Percentiles rank a stretch among this genome's conserved stretches.
Evolutionary conservation across 495 filamentous ascomycete species (phyloP).

Genomic region (Penicillium daleae): DNA sequence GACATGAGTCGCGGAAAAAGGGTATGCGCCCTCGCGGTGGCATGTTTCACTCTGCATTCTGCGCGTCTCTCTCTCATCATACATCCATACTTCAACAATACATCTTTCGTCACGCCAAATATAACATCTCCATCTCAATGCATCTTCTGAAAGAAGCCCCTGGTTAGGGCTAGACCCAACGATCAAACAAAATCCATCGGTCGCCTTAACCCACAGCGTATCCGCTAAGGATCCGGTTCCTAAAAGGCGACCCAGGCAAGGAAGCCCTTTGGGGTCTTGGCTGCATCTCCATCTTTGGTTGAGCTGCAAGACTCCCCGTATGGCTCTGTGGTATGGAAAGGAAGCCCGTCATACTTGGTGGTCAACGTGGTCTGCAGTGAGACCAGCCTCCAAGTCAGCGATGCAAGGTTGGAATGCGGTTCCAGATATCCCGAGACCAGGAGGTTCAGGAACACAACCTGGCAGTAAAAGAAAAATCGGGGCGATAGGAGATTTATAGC

Average conservation of each 20-base stretch:
- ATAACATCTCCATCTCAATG: neutral
- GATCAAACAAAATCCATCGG: neutral
- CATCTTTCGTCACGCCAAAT: neutral
- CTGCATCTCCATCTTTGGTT: no score
- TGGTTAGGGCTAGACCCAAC: neutral
- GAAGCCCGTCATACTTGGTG: neutral
- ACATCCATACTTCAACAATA: slow-evolving; percentile 4
- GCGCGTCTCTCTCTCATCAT: neutral
- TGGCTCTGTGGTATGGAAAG: neutral
- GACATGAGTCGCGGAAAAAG: neutral
- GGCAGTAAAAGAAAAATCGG: slow-evolving; percentile 1
- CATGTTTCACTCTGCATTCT: slow-evolving; percentile 6
- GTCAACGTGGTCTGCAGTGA: neutral
- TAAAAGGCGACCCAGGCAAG: no score
- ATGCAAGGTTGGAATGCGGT: neutral
- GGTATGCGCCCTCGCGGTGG: neutral
- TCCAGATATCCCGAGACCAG: neutral
- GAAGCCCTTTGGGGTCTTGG: no score
- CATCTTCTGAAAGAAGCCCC: neutral
- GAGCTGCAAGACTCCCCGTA: neutral
- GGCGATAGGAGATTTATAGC: slow-evolving; percentile 15
- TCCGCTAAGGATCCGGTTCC: neutral
- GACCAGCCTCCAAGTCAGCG: neutral
- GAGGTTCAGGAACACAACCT: neutral
- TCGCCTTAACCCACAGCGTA: neutral